phyloP scores from a whole-genome alignment of 1,284 basidiomycete species.

The Puccinia horiana region DNA sequence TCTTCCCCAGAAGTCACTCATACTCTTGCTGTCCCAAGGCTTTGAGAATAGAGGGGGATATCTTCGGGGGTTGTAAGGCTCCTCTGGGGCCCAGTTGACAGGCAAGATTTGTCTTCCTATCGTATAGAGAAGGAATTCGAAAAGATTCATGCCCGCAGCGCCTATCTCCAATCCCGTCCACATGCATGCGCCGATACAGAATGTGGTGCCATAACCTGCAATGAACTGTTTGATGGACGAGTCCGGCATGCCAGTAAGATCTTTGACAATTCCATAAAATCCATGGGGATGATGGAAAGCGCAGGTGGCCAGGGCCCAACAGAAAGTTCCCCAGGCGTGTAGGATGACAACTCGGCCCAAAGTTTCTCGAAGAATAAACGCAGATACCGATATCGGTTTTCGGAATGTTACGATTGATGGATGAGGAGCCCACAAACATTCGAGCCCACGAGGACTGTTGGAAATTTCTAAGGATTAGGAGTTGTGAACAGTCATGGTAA shows the following conservation, averaged over 20 bases:
- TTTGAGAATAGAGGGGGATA: slow-evolving; percentile 40
- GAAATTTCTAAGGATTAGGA: not conserved
- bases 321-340: slow-evolving; percentile 29
- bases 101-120: slow-evolving; percentile 28
- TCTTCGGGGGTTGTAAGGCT: slow-evolving; percentile 29
- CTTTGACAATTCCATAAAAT: slow-evolving; percentile 29
- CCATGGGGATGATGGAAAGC: slow-evolving; percentile 38
- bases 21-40: slow-evolving; percentile 36
- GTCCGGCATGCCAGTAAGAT: slow-evolving; percentile 13
- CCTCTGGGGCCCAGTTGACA: slow-evolving; percentile 25
- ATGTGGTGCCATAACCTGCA: slow-evolving; percentile 33
- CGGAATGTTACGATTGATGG: slow-evolving; percentile 31
- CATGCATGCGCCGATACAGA: slow-evolving; percentile 43
- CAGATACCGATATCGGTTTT: slow-evolving; percentile 20
- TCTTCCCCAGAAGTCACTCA: slow-evolving; percentile 45
- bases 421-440: slow-evolving; percentile 25
- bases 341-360: not conserved
- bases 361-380: slow-evolving; percentile 17
- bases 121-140: slow-evolving; percentile 30
- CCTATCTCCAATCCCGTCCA: slow-evolving; percentile 38
- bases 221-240: slow-evolving; percentile 4
- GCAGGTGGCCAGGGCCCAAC: slow-evolving; percentile 30
- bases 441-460: slow-evolving; percentile 45
- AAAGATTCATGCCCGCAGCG: slow-evolving; percentile 33
- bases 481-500: not conserved